Conservation (phyloP, 805 yeast genomes). For the Candida nanaspora region DNA sequence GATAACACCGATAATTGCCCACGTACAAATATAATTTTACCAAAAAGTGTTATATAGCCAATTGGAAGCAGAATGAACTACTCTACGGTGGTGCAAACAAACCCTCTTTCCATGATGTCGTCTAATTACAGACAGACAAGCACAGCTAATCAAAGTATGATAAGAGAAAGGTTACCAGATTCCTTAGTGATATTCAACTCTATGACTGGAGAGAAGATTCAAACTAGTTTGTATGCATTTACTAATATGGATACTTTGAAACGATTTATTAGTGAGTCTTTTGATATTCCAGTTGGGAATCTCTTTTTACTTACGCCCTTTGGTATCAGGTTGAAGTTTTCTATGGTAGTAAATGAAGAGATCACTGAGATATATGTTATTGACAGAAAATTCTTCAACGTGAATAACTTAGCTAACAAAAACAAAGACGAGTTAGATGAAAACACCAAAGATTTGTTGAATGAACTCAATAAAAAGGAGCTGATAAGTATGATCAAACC, state of each 20-base stretch:
- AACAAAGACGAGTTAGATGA: background rate
- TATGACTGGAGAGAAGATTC: slow-evolving; percentile 33
- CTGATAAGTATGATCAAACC: slow-evolving; percentile 26
- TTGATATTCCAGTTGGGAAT: slow-evolving; percentile 33
- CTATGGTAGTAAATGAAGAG: slow-evolving; percentile 39
- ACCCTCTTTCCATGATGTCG: slow-evolving; percentile 22
- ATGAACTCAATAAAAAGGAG: slow-evolving; percentile 18
- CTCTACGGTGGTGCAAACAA: background rate
- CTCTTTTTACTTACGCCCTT: slow-evolving; percentile 54
- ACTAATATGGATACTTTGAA: slow-evolving; percentile 35
- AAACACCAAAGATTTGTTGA: slow-evolving; percentile 8
- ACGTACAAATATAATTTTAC: too few species aligned
- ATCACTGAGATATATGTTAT: slow-evolving; percentile 51
- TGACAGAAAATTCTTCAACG: slow-evolving; percentile 51
- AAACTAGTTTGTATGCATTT: slow-evolving; percentile 32
- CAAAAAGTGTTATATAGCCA: too few species aligned
- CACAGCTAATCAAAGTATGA: slow-evolving; percentile 4
- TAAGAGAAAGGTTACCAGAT: slow-evolving; percentile 6
- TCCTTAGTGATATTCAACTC: slow-evolving; percentile 30
- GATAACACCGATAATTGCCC: too few species aligned
- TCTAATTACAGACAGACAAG: slow-evolving; percentile 12
- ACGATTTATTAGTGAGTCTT: slow-evolving; percentile 31
- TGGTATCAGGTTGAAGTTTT: slow-evolving; percentile 54
- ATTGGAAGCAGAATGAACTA: too few species aligned
- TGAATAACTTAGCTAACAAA: slow-evolving; percentile 9